Percentiles rank a stretch among this genome's conserved stretches.
Conservation (phyloP, 108 stramenopile species). For the Nannochloropsis salina region DNA sequence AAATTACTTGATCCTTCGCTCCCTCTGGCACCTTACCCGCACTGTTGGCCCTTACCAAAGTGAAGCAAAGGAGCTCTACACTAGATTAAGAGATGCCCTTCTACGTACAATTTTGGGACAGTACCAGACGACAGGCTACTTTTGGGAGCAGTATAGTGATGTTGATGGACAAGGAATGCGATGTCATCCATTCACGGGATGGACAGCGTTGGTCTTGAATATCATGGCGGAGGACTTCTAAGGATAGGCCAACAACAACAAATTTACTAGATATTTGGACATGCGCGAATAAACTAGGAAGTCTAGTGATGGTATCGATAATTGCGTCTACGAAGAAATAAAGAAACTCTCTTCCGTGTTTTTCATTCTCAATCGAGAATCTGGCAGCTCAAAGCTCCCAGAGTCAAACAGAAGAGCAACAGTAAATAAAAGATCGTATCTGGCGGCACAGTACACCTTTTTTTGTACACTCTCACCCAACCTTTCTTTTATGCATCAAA, state of each 20-base stretch:
- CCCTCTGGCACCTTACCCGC: conserved; percentile 42
- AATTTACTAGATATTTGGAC: too few relatives aligned
- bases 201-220: conserved; percentile 54
- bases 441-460: too few relatives aligned
- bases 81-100: conserved; percentile 34
- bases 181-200: conserved; percentile 58
- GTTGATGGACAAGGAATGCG: conserved; percentile 45
- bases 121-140: conserved; percentile 47
- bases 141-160: conserved; percentile 61
- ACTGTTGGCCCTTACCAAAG: conserved; percentile 38
- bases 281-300: too few relatives aligned
- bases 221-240: conserved; percentile 45
- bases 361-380: too few relatives aligned
- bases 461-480: too few relatives aligned
- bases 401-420: too few relatives aligned
- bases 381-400: too few relatives aligned
- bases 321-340: too few relatives aligned
- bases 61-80: conserved; percentile 34
- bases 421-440: too few relatives aligned
- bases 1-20: conserved; percentile 51
- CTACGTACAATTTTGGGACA: conserved; percentile 46
- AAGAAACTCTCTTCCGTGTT: too few relatives aligned
- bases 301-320: too few relatives aligned
- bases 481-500: too few relatives aligned
- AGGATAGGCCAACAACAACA: neutral